Base-by-base conservation (phyloP, 2,329 filamentous ascomycete species). In the Cladosporium colombiae region DNA sequence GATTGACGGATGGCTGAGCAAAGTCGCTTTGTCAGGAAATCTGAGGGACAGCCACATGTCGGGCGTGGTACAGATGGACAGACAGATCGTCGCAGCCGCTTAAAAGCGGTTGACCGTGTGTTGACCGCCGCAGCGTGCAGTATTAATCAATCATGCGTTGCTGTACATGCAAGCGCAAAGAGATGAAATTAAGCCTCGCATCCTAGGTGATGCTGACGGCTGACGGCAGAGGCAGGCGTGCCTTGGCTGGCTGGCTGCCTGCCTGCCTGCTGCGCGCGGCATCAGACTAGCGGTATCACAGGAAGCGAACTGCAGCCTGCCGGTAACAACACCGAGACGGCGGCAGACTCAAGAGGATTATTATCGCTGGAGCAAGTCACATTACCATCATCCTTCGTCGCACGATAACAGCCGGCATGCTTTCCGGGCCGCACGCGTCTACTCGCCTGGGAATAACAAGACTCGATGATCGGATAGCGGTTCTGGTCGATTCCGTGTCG, bases 151-250 rank as follows among this genome's bases (percentile, higher is more conserved):
- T 44, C 35, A 56, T 56, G 61, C 55, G 61, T 40, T 23, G 23
- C 23, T 40, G 35, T 50, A 63, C 61, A 40, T 56, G 61, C 61
- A 44, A 40, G 44, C 40, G 50, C 61, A 35, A 21, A 46, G 35
- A 63, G 31, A 62, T 63, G 50, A 63, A 63, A 18, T 55, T 52
- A 21, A 56, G 61, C 61, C 50, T 63, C 61, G 50, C 33, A 63
- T 63, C 61, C 61, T 25, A 44, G 61, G 8, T 33, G 40, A 46
- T 44, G 61, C 61, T 63, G 50, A 63, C 61, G 21, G 61, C 61
- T 56, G 61, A 63, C 61, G 50, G 50, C 44, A 62, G 44, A 29
- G 35, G 40, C 18, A 63, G 16, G 44, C 21, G 16, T 63, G 61
- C 29, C 40, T 46, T 49, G 58, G 23, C 59, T 35, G 44, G 31